Conservation (phyloP, 768 basidiomycete species). For the Tylopilus plumbeoviolaceoides region DNA sequence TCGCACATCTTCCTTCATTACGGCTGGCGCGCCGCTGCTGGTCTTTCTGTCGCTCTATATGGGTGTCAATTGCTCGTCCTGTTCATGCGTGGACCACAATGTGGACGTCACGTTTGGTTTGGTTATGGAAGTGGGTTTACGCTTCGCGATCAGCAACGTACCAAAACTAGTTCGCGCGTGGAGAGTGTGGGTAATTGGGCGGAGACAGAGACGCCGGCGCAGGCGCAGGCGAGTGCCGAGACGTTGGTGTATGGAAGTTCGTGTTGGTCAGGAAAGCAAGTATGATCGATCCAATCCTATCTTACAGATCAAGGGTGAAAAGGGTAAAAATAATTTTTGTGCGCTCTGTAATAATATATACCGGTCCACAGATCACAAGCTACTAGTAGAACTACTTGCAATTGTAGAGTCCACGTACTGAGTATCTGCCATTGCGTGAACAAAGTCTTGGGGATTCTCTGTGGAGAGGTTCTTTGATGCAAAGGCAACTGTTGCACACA, state of each 20-base stretch:
- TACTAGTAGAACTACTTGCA: background rate
- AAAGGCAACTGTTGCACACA: too few species aligned
- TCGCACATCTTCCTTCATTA: constrained; percentile 38
- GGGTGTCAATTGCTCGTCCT: constrained; percentile 34
- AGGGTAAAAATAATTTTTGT: background rate
- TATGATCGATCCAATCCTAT: background rate
- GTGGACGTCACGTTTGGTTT: constrained; percentile 44
- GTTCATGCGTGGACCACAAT: constrained; percentile 36
- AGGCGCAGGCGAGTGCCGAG: background rate
- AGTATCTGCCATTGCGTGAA: background rate
- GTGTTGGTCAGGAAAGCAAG: constrained; percentile 4
- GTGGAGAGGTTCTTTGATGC: background rate
- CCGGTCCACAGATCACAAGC: background rate
- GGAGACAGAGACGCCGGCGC: background rate
- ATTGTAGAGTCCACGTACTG: background rate
- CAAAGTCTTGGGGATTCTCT: background rate
- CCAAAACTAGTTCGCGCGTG: background rate
- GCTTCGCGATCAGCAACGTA: background rate
- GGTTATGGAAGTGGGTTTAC: constrained; percentile 56
- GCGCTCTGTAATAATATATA: background rate
- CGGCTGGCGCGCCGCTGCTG: constrained; percentile 37
- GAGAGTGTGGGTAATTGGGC: background rate
- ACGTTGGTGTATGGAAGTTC: constrained; percentile 3
- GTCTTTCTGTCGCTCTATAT: constrained; percentile 32
- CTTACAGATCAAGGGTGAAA: background rate